Evolutionary conservation across 139 green algal species (phyloP), one percentile per base, ranked within the genome.

Genomic region (Trebouxia sp.): DNA sequence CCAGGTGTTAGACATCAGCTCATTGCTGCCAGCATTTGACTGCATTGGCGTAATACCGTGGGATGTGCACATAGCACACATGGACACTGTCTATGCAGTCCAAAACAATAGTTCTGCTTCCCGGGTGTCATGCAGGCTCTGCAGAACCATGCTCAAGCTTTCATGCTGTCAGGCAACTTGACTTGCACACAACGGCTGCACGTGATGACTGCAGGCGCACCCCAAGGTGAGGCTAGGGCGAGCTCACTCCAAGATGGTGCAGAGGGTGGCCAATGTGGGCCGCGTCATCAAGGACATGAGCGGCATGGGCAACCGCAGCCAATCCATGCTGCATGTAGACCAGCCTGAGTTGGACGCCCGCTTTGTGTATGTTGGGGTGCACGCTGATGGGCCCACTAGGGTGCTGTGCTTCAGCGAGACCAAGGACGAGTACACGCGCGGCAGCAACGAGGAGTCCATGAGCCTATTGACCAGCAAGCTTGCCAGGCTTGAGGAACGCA

Each of bases 321-420:
- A 77, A 26, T 77, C 69, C 41, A 56, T 53, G n/a, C 26, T 51
- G 38, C 15, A 55, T 22, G 45, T 51, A 24, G 66, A 79, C 48
- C 66, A 83, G 48, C 66, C 79, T 0, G 79, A 83, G 35, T 45
- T 83, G 47, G 79, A 83, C 37, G 66, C 66, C 47, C 65, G 79
- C 22, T 76, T 84, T 35, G 75, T 92, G 39, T 87, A 89, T 74
- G 86, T 92, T 45, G 80, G 70, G 5, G 88, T 90, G 79, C 85
- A 81, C 85, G 88, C 88, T 26, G 88, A 92, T 22, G 88, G 87
- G 0, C 76, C 83, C 24, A 91, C 87, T 32, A 79, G 88, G 3
- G 86, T 91, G 82, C 84, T 92, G 30, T 86, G 78, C 70, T 92
- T 92, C 72, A 85, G 74, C n/a, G 87, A 92, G 76, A 72, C 42